These are phyloP conservation scores for Ophiostoma populinum DNA, from an alignment of 2,329 filamentous ascomycete species.

Conservation along the genomic window DNA sequence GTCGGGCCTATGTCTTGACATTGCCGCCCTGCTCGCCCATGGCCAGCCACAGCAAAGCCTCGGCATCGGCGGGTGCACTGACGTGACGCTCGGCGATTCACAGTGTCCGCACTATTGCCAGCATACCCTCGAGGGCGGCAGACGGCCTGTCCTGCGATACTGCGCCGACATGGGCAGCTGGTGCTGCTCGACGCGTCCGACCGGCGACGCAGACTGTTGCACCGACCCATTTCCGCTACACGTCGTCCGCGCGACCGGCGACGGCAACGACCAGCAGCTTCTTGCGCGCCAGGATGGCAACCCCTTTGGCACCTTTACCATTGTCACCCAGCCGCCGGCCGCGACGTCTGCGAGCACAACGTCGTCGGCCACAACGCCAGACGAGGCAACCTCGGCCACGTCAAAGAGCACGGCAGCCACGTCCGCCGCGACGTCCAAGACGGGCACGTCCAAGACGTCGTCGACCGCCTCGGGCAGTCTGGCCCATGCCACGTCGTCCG, in stretches of 20 bases:
- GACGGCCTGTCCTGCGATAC: too few relatives aligned
- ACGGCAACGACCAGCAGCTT: not conserved
- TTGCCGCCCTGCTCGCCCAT: too few relatives aligned
- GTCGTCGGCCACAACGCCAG: not conserved
- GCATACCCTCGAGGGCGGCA: not conserved
- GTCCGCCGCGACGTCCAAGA: not conserved
- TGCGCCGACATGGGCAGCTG: not conserved
- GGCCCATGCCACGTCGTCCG: not conserved
- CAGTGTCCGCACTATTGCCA: slow-evolving; percentile 12
- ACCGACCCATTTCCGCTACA: not conserved
- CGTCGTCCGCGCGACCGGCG: slow-evolving; percentile 3
- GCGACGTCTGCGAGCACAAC: not conserved
- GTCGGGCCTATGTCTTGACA: slow-evolving; percentile 13
- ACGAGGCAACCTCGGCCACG: too few relatives aligned
- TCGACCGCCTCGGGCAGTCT: not conserved
- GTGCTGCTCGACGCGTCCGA: not conserved
- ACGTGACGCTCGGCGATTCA: slow-evolving; percentile 11
- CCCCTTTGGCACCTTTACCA: not conserved
- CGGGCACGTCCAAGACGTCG: not conserved
- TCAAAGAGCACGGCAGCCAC: too few relatives aligned
- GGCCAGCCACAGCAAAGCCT: slow-evolving; percentile 7
- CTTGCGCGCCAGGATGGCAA: not conserved
- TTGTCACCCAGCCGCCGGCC: not conserved
- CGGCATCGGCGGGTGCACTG: slow-evolving; percentile 12
- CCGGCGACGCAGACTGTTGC: slow-evolving; percentile 12